These are phyloP conservation scores for Chaetomiaceae sp. DNA, from an alignment of 2,329 filamentous ascomycete genomes.

Conservation along the genomic window DNA sequence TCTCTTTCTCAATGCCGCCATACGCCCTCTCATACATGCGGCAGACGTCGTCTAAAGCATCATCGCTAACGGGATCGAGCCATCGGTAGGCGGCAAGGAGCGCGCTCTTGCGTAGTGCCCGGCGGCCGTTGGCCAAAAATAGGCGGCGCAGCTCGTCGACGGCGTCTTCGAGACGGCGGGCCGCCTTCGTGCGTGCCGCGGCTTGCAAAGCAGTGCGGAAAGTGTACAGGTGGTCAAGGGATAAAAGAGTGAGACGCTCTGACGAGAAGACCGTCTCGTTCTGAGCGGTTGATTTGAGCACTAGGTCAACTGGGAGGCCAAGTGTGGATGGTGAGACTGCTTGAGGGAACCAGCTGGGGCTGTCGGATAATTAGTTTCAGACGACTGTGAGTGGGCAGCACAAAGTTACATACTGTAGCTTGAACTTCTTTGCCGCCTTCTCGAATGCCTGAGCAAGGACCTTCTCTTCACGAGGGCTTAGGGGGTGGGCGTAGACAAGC, in stretches of 20 bases:
- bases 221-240: conserved; percentile 59
- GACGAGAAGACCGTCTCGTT: conserved; percentile 59
- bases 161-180: conserved; percentile 52
- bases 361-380: conserved; percentile 25
- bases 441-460: conserved; percentile 45
- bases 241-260: conserved; percentile 55
- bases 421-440: conserved; percentile 50
- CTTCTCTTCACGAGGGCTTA: conserved; percentile 46
- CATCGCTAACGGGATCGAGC: conserved; percentile 46
- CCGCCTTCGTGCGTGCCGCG: conserved; percentile 47
- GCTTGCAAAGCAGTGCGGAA: conserved; percentile 58
- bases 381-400: background rate
- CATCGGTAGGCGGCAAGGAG: conserved; percentile 54
- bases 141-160: conserved; percentile 60
- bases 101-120: conserved; percentile 46
- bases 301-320: conserved; percentile 47
- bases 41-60: conserved; percentile 48
- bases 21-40: conserved; percentile 31
- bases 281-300: conserved; percentile 54
- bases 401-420: conserved; percentile 35
- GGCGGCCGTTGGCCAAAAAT: conserved; percentile 50
- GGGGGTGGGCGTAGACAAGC: conserved; percentile 45
- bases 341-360: conserved; percentile 41
- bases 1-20: conserved; percentile 21
- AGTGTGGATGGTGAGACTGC: conserved; percentile 41